These are phyloP conservation scores for Rhodotorula sp. DNA, from an alignment of 1,284 basidiomycete species.

Conservation along the genomic window DNA sequence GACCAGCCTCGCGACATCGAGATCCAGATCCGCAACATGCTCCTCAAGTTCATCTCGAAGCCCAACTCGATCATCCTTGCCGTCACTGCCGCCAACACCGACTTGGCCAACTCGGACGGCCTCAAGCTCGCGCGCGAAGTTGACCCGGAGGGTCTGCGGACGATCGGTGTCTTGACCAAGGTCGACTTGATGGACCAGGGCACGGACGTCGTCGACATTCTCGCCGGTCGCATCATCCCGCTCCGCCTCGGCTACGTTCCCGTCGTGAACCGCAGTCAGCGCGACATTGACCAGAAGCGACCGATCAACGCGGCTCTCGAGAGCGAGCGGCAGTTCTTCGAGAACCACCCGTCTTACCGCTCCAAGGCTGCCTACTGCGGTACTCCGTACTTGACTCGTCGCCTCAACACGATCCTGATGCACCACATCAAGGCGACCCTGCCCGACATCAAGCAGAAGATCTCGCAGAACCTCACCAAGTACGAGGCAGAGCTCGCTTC, in stretches of 20 bases:
- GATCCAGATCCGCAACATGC: conserved; percentile 95
- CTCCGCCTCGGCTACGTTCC: conserved; percentile 94
- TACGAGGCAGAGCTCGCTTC: conserved; percentile 76
- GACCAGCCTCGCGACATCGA: conserved; percentile 98
- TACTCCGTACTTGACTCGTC: conserved; percentile 93
- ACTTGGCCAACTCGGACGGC: conserved; percentile 97
- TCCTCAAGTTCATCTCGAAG: conserved; percentile 91
- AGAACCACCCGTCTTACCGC: conserved; percentile 87
- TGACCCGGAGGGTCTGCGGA: conserved; percentile 89
- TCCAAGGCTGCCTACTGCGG: conserved; percentile 94
- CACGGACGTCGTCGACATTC: conserved; percentile 96
- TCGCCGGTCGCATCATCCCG: conserved; percentile 91
- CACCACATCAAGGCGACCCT: conserved; percentile 95
- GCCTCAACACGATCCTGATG: conserved; percentile 98
- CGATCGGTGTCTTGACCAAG: conserved; percentile 96
- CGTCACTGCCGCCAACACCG: conserved; percentile 92
- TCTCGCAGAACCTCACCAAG: conserved; percentile 80
- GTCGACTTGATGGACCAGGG: conserved; percentile 97
- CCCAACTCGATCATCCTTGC: conserved; percentile 80
- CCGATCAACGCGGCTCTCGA: conserved; percentile 82
- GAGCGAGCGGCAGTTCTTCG: conserved; percentile 86
- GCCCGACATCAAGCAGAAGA: conserved; percentile 94
- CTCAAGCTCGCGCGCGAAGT: conserved; percentile 94
- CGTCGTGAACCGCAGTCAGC: conserved; percentile 93
- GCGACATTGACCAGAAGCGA: conserved; percentile 88